Evolutionary conservation across 306 rosid genomes (phyloP).

Genomic region (Lathyrus sativus): DNA sequence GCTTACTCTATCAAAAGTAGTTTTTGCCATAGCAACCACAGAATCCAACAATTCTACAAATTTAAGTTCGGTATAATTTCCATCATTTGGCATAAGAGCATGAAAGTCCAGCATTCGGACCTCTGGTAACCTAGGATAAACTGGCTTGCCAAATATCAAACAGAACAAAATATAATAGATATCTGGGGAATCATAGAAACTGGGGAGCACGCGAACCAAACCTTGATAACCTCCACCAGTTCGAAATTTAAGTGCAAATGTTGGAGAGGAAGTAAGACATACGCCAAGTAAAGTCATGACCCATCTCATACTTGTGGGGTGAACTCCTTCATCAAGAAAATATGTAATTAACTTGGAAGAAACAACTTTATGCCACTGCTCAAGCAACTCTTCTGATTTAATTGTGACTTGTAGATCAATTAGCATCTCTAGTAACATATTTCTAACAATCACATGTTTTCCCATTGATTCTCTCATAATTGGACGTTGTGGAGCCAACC

Average conservation of each 20-base stretch:
- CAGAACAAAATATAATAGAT: slow-evolving; percentile 95
- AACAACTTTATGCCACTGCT: slow-evolving; percentile 98
- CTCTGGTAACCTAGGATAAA: slow-evolving; percentile 97
- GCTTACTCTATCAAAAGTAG: slow-evolving; percentile 90
- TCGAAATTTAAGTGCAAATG: slow-evolving; percentile 91
- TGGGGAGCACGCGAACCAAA: slow-evolving; percentile 84
- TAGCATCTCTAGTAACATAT: slow-evolving; percentile 97
- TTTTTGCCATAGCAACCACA: slow-evolving; percentile 88
- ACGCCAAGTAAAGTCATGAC: slow-evolving; percentile 99
- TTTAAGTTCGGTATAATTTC: slow-evolving; percentile 66
- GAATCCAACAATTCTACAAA: slow-evolving; percentile 88
- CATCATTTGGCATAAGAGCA: slow-evolving; percentile 96
- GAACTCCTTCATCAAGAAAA: slow-evolving; percentile 97
- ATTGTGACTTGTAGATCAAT: slow-evolving; percentile 97
- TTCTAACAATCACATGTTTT: slow-evolving; percentile 96
- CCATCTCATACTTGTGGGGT: slow-evolving; percentile 99
- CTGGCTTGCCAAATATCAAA: slow-evolving; percentile 95
- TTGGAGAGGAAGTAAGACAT: slow-evolving; percentile 91
- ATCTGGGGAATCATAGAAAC: slow-evolving; percentile 97
- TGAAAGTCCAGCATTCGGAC: slow-evolving; percentile 99
- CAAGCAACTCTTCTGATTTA: slow-evolving; percentile 85
- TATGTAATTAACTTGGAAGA: slow-evolving; percentile 94
- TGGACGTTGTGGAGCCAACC: slow-evolving; percentile 58
- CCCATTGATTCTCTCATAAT: slow-evolving; percentile 94
- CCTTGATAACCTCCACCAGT: slow-evolving; percentile 98